Base-by-base conservation (phyloP, 2,329 filamentous ascomycete genomes). In the Xylaria sp. region DNA sequence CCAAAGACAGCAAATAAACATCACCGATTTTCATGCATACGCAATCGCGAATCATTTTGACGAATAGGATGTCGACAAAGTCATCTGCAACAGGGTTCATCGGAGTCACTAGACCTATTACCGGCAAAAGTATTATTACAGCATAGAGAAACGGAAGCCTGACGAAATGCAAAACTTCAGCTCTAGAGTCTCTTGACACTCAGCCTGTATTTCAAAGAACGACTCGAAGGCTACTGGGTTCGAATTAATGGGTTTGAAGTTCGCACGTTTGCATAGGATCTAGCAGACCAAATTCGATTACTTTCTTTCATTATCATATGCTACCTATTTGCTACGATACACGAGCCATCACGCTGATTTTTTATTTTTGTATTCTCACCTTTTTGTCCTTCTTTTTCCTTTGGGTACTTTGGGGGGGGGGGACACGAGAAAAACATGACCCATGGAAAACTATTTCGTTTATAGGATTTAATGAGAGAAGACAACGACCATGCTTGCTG, bases 1-100 rank as follows among this genome's bases (percentile, higher is more conserved):
- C 35, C 27, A 48, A 60, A 23, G 16, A 29, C 48, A 42, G 23
- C n/a, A 60, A 21, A 44, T 65, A 27, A 60, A 4, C 3, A 57
- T 8, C 18, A 18, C 37, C 47, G 16, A 55, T 23, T 32, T 25
- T 42, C 10, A 48, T 35, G 29, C 65, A 64, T 50, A 23, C 27
- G 5, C 48, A 21, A 29, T 42, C 2, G 21, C 47, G 3, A 37
- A 1, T 37, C 29, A 27, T 50, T 53, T 13, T 16, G 44, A 53
- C 58, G 12, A 58, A 57, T 25, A 23, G 5, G 42, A 37, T 25
- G 25, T 23, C 44, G 32, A 32, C 27, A 16, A 54, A 23, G 18
- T 13, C 13, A 40, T 5, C 18, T 3, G 12, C 44, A 47, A 25
- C 35, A 57, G 25, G 1, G 12, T 10, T 23, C 16, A n/a, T 35